These are phyloP conservation scores for Colletotrichum liriopes DNA, from an alignment of 2,329 filamentous ascomycete species.

Conservation along the genomic window DNA sequence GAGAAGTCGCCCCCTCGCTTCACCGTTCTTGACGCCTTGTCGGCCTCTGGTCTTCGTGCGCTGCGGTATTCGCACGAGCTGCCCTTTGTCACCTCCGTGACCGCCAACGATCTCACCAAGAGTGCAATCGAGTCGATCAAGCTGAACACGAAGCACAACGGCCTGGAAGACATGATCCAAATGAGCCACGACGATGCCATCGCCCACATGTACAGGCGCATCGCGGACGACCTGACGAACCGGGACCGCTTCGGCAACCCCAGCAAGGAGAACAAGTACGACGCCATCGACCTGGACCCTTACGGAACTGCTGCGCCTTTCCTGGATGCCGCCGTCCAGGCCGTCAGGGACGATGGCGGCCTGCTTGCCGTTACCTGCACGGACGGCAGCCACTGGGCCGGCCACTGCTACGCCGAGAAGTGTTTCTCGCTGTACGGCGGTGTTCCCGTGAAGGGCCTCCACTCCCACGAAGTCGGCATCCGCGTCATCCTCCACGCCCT, in stretches of 20 bases:
- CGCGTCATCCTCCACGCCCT: slow-evolving; percentile 89
- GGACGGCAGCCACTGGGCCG: slow-evolving; percentile 95
- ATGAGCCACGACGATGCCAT: slow-evolving; percentile 87
- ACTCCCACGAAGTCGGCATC: slow-evolving; percentile 91
- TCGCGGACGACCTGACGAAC: slow-evolving; percentile 68
- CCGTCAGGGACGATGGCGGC: slow-evolving; percentile 86
- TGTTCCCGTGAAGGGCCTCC: slow-evolving; percentile 84
- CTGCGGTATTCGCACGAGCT: slow-evolving; percentile 94
- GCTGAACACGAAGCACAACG: slow-evolving; percentile 88
- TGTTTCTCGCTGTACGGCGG: slow-evolving; percentile 95
- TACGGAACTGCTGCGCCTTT: slow-evolving; percentile 96
- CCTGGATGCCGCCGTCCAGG: slow-evolving; percentile 90
- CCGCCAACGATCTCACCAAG: slow-evolving; percentile 89
- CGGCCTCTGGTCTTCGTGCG: slow-evolving; percentile 92
- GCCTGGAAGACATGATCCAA: slow-evolving; percentile 78
- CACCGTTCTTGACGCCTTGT: slow-evolving; percentile 94
- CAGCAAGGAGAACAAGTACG: slow-evolving; percentile 73
- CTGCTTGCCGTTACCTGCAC: slow-evolving; percentile 97
- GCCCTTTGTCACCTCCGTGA: slow-evolving; percentile 84
- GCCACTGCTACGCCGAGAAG: slow-evolving; percentile 95
- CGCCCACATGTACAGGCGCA: slow-evolving; percentile 88
- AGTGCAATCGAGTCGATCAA: slow-evolving; percentile 86
- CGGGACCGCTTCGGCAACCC: slow-evolving; percentile 57
- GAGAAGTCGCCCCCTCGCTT: slow-evolving; percentile 62
- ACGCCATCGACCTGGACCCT: slow-evolving; percentile 96